These are phyloP conservation scores for Diatrype stigma DNA, from an alignment of 2,329 filamentous ascomycete species.

Conservation along the genomic window DNA sequence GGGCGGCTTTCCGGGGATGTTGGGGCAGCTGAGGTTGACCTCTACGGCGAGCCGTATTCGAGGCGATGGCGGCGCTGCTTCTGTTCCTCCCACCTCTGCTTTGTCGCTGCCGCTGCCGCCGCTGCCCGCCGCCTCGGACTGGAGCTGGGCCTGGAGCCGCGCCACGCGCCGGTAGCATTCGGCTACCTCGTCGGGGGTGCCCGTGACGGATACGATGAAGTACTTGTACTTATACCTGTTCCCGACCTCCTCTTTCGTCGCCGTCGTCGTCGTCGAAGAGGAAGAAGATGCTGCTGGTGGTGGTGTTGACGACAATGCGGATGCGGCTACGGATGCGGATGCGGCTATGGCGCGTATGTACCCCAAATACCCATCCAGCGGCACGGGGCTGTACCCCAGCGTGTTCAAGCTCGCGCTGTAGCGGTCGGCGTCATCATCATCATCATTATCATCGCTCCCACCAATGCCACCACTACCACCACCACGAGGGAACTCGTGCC, in stretches of 20 bases:
- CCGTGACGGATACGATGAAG: conserved; percentile 69
- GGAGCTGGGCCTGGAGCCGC: conserved; percentile 25
- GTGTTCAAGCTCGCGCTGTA: conserved; percentile 59
- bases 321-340: too few species aligned
- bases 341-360: conserved; percentile 47
- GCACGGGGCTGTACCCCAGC: conserved; percentile 67
- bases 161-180: conserved; percentile 51
- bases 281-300: too few species aligned
- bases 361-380: conserved; percentile 54
- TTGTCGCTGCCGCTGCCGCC: too few species aligned
- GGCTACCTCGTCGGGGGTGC: conserved; percentile 52
- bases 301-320: conserved; percentile 7
- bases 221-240: too few species aligned
- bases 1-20: conserved; percentile 64
- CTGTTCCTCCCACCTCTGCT: too few species aligned
- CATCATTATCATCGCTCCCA: too few species aligned
- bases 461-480: too few species aligned
- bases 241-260: conserved; percentile 9
- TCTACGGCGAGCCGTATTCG: conserved; percentile 66
- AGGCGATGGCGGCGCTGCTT: conserved; percentile 16
- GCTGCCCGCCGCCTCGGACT: conserved; percentile 6
- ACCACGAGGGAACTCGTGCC: conserved; percentile 7
- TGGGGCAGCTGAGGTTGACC: conserved; percentile 75
- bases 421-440: conserved; percentile 2
- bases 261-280: conserved; percentile 1